phyloP scores from a whole-genome alignment of 495 filamentous ascomycete genomes.

The Parathielavia appendiculata region DNA sequence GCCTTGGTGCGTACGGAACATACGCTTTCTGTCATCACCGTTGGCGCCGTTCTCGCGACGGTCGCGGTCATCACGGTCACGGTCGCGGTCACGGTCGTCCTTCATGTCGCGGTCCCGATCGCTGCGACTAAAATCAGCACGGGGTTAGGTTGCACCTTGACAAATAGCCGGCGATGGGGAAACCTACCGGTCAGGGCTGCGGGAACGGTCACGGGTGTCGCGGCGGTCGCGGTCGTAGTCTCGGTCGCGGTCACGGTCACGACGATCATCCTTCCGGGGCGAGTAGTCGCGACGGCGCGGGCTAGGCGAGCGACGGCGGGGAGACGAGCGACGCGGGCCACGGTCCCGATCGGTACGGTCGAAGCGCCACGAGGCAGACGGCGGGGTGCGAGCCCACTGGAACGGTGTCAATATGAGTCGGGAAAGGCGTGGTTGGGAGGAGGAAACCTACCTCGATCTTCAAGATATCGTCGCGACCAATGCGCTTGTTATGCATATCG shows the following conservation, averaged over 20 bases:
- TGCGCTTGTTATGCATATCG: conserved; percentile 99
- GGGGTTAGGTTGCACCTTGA: conserved; percentile 19
- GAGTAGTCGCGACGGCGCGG: conserved; percentile 81
- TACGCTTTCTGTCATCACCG: conserved; percentile 88
- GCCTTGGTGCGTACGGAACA: conserved; percentile 20
- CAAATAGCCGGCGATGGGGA: conserved; percentile 26
- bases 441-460: conserved; percentile 87
- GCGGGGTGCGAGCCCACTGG: conserved; percentile 97
- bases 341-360: conserved; percentile 52
- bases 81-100: conserved; percentile 49
- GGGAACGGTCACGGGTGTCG: conserved; percentile 66
- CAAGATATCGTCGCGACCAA: conserved; percentile 89
- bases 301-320: conserved; percentile 73
- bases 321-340: conserved; percentile 58
- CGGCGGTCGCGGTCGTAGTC: conserved; percentile 71
- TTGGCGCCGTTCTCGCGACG: conserved; percentile 62
- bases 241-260: conserved; percentile 66
- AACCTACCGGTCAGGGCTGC: conserved; percentile 67
- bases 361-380: conserved; percentile 97
- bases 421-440: conserved; percentile 4
- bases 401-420: conserved; percentile 18
- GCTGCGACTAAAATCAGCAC: conserved; percentile 25
- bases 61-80: conserved; percentile 55
- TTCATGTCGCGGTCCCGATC: conserved; percentile 52
- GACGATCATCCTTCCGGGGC: conserved; percentile 84